A percentile compares a stretch with the other conserved stretches of the same genome.
Evolutionary conservation across 1,139 yeast genomes (phyloP).

Genomic region (Debaryomyces robertsiae): DNA sequence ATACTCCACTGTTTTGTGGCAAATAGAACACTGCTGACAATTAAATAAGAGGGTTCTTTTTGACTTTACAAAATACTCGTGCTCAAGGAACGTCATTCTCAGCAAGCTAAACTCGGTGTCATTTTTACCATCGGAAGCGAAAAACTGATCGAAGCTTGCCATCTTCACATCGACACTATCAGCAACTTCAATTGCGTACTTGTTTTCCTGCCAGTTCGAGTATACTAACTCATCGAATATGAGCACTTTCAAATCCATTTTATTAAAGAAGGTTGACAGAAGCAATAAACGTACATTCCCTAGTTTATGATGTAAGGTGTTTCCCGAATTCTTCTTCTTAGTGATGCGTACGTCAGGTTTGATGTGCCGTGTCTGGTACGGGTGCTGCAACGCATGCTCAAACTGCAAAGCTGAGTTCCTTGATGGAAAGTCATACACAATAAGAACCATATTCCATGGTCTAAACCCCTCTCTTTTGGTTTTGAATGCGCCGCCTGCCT

Average conservation of each 20-base stretch:
- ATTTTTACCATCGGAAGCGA: conserved; percentile 1
- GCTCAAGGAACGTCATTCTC: not conserved
- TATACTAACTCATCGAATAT: conserved; percentile 35
- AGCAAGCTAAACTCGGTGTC: conserved; percentile 4
- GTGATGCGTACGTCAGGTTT: conserved; percentile 29
- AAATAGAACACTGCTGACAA: conserved; percentile 28
- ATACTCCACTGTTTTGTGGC: conserved; percentile 33
- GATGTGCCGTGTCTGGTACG: conserved; percentile 65
- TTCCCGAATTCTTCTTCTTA: conserved; percentile 31
- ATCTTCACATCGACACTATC: conserved; percentile 14
- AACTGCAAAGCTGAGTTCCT: conserved; percentile 70
- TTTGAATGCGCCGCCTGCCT: conserved; percentile 65
- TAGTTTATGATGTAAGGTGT: conserved; percentile 49
- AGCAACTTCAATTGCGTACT: conserved; percentile 24
- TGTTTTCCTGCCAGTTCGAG: conserved; percentile 31
- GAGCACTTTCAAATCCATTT: conserved; percentile 42
- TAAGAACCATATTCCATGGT: conserved; percentile 71
- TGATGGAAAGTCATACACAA: conserved; percentile 75
- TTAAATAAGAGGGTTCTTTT: conserved; percentile 25
- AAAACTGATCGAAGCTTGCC: conserved; percentile 17
- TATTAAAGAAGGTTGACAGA: conserved; percentile 39
- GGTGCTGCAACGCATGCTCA: conserved; percentile 81
- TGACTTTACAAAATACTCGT: conserved; percentile 17
- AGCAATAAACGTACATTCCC: conserved; percentile 55
- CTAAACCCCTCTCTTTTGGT: conserved; percentile 58